Evolutionary conservation across 495 filamentous ascomycete species (phyloP).

Genomic region (Xylaria grammica): DNA sequence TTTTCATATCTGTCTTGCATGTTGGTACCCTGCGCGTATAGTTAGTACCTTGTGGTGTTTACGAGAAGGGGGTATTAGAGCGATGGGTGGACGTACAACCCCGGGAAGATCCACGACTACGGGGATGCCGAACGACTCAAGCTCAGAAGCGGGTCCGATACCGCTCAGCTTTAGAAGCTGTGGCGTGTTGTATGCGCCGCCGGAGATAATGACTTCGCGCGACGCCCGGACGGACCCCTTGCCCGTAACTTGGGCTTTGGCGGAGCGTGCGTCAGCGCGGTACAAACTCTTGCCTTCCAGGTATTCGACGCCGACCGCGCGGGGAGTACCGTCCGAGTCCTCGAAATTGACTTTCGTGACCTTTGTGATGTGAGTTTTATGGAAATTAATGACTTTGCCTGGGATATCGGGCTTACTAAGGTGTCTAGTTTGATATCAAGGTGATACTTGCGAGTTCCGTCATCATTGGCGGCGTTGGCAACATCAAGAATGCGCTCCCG

Average conservation of each 20-base stretch:
- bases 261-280: conserved; percentile 56
- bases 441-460: conserved; percentile 60
- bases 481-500: conserved; percentile 61
- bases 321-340: conserved; percentile 43
- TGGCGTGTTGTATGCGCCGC: conserved; percentile 65
- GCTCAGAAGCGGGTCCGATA: conserved; percentile 57
- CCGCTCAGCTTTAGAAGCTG: conserved; percentile 70
- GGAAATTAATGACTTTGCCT: conserved; percentile 41
- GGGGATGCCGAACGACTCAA: conserved; percentile 53
- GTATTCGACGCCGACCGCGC: conserved; percentile 67
- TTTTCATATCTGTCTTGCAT: conserved; percentile 69
- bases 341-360: conserved; percentile 66
- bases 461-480: conserved; percentile 52
- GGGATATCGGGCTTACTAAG: conserved; percentile 31
- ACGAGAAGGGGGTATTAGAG: neutral
- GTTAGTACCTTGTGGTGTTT: conserved; percentile 15
- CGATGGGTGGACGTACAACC: conserved; percentile 45
- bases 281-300: conserved; percentile 65
- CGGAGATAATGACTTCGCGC: conserved; percentile 68
- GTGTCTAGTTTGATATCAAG: conserved; percentile 63
- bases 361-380: conserved; percentile 41
- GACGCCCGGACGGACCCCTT: conserved; percentile 53
- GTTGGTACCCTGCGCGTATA: conserved; percentile 53
- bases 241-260: conserved; percentile 33
- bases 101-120: conserved; percentile 60